phyloP scores from a whole-genome alignment of 352 stramenopile genomes.

The Globisporangium iwayamae region DNA sequence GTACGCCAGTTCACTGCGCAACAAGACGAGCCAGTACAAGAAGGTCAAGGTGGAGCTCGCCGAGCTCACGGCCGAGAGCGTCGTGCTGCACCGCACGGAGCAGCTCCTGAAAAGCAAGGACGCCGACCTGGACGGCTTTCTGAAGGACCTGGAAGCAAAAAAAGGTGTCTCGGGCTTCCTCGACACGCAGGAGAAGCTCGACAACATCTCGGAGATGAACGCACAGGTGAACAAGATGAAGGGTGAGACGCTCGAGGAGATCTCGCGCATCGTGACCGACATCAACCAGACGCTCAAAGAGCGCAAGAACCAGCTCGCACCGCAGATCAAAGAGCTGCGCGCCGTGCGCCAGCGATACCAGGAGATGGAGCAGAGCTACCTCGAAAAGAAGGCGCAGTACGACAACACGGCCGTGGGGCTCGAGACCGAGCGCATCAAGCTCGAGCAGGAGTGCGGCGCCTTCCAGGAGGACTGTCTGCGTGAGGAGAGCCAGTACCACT shows the following conservation, averaged over 20 bases:
- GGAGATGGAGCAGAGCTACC: slow-evolving; percentile 86
- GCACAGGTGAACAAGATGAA: slow-evolving; percentile 90
- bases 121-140: slow-evolving; percentile 80
- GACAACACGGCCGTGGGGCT: slow-evolving; percentile 86
- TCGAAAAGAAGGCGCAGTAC: slow-evolving; percentile 87
- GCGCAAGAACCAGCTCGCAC: slow-evolving; percentile 90
- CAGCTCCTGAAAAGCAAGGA: slow-evolving; percentile 87
- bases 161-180: slow-evolving; percentile 86
- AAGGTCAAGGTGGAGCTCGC: slow-evolving; percentile 86
- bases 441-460: slow-evolving; percentile 87
- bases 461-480: slow-evolving; percentile 87
- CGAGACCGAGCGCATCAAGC: slow-evolving; percentile 85
- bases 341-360: slow-evolving; percentile 86
- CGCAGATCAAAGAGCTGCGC: slow-evolving; percentile 91
- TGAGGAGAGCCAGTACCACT: slow-evolving; percentile 86
- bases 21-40: slow-evolving; percentile 92
- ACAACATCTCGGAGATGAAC: slow-evolving; percentile 86
- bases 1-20: slow-evolving; percentile 84
- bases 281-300: slow-evolving; percentile 91
- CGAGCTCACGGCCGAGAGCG: slow-evolving; percentile 80
- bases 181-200: slow-evolving; percentile 85
- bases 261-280: slow-evolving; percentile 88
- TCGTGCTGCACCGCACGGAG: slow-evolving; percentile 91
- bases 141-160: slow-evolving; percentile 78
- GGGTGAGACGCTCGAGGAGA: slow-evolving; percentile 91